Percentiles rank a stretch among this genome's conserved stretches.
These are phyloP conservation scores for Saccharomyces hybrid DNA, from an alignment of 1,139 yeast species.

Conservation along the genomic window DNA sequence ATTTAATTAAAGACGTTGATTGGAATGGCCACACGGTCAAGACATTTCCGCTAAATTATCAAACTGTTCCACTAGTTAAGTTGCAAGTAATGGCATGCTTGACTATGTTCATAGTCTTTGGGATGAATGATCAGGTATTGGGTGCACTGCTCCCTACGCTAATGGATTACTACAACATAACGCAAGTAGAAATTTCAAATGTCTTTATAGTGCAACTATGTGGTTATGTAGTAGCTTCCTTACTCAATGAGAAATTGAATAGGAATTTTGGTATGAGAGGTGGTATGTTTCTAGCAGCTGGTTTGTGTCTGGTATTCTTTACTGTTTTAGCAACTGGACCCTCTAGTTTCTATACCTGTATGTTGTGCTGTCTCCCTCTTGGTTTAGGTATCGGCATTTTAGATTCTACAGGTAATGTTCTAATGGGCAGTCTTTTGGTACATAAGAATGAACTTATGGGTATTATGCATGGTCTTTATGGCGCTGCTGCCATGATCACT, in stretches of 20 bases:
- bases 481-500: constrained; percentile 58
- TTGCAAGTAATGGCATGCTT: constrained; percentile 25
- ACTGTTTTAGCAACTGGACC: constrained; percentile 21
- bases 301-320: constrained; percentile 17
- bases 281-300: constrained; percentile 20
- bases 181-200: constrained; percentile 23
- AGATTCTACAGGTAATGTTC: constrained; percentile 54
- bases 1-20: constrained; percentile 11
- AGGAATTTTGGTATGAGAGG: constrained; percentile 24
- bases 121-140: constrained; percentile 30
- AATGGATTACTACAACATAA: constrained; percentile 20
- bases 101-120: constrained; percentile 27
- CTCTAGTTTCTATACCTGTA: constrained; percentile 31
- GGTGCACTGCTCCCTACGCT: constrained; percentile 30
- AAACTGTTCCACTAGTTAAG: constrained; percentile 20
- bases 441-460: constrained; percentile 57
- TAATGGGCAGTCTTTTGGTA: constrained; percentile 49
- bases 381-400: constrained; percentile 57
- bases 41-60: constrained; percentile 26
- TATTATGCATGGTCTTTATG: constrained; percentile 58
- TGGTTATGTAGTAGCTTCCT: constrained; percentile 28
- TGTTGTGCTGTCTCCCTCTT: constrained; percentile 34
- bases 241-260: constrained; percentile 28
- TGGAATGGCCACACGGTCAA: constrained; percentile 24
- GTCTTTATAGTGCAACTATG: constrained; percentile 26